Conservation (phyloP, 306 rosid genomes). For the Cucumis hystrix region DNA sequence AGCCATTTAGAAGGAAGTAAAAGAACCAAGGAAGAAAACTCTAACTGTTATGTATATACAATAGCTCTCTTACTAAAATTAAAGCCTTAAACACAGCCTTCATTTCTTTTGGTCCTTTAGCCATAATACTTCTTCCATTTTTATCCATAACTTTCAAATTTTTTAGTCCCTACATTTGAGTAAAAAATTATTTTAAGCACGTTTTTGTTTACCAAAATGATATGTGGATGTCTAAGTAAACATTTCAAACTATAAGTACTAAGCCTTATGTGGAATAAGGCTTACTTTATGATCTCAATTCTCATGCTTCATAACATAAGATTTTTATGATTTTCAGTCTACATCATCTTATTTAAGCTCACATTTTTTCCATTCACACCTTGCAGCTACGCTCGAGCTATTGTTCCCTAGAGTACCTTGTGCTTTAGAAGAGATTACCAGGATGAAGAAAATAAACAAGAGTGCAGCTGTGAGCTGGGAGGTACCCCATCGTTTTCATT, state of each 20-base stretch:
- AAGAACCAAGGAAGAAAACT: background rate
- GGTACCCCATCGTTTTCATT: background rate
- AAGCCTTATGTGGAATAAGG: background rate
- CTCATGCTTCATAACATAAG: background rate
- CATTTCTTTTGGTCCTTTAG: background rate
- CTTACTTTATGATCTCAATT: background rate
- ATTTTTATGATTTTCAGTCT: background rate
- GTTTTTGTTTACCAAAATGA: background rate
- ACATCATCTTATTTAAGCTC: background rate
- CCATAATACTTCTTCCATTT: background rate
- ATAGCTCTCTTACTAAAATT: background rate
- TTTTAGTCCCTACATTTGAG: background rate
- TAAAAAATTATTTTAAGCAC: background rate
- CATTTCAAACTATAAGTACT: background rate
- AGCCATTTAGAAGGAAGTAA: background rate
- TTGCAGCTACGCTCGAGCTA: background rate
- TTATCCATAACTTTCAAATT: background rate
- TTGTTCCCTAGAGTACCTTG: background rate
- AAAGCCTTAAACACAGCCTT: background rate
- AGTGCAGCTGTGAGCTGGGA: background rate
- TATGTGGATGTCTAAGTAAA: background rate
- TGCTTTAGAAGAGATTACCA: background rate
- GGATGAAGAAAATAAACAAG: background rate
- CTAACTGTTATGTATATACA: background rate
- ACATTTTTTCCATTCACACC: background rate